Evolutionary conservation across 768 basidiomycete genomes (phyloP), one percentile per base, ranked within the genome.

Genomic region (Boletus edulis): DNA sequence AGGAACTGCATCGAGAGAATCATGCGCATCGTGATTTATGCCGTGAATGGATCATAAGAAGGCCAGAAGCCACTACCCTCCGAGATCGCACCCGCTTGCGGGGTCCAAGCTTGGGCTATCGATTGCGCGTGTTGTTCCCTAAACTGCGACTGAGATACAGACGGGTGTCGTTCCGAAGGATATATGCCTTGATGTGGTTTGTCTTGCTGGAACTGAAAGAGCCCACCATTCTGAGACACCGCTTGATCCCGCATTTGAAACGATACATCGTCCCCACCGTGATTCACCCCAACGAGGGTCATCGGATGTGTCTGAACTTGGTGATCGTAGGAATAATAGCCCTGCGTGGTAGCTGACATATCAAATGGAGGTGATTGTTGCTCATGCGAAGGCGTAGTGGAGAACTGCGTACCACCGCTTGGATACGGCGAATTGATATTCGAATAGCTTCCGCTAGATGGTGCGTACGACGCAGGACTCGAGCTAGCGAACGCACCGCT

Each of bases 371-470:
- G 22, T 27, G 68, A 10, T 18, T 42, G 56, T 18, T 54, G 65
- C 22, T 70, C 66, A 27, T 56, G 63, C 18, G 66, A 54, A n/a
- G 67, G 59, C 10, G 61, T 57, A 13, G 34, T 32, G 11, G 63
- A 35, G 22, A 55, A 63, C 18, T 55, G 58, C 11, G 63, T 27
- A 29, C 62, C 56, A 38, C 61, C 54, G 39, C 39, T 68, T 2
- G 62, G 31, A 47, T 67, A 70, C 45, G 68, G 68, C 22, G 68
- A 66, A 34, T 55, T 59, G 6, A 70, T 56, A 22, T 46, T 61
- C 17, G 67, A 58, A 38, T 66, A 69, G 15, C 59, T 64, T 8
- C 62, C 63, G 29, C 13, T 69, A 15, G 65, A 67, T 9, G 63
- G 53, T 0, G 60, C 54, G 14, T 65, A 68, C 18, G 65, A 67